phyloP scores from a whole-genome alignment of 371 early-diverging fungal genomes.

The Sporodiniella umbellata region DNA sequence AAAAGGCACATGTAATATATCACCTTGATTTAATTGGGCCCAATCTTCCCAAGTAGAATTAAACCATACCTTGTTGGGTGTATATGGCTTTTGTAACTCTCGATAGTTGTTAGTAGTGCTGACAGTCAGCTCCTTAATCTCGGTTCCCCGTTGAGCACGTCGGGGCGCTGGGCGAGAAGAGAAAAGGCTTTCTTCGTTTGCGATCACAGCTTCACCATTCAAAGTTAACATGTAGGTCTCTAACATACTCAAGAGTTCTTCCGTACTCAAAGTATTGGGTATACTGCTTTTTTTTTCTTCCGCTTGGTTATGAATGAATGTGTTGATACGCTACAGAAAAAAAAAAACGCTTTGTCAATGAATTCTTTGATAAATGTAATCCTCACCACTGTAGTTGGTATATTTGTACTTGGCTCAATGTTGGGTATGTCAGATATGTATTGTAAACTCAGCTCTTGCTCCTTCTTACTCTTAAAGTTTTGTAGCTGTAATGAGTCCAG shows the following conservation, averaged over 20 bases:
- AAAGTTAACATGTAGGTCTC: conserved; percentile 12
- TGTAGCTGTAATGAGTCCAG: too few species aligned
- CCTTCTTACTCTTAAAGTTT: neutral
- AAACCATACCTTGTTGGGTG: conserved; percentile 29
- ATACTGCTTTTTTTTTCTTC: neutral
- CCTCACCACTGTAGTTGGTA: neutral
- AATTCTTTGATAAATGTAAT: too few species aligned
- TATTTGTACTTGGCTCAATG: neutral
- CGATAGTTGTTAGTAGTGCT: neutral
- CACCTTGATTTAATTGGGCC: conserved; percentile 33
- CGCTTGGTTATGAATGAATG: neutral
- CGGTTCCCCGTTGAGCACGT: neutral
- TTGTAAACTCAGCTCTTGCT: neutral
- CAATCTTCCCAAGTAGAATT: conserved; percentile 46
- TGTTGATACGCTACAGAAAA: neutral
- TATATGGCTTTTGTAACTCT: conserved; percentile 22
- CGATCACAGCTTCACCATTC: neutral
- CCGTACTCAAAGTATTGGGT: conserved; percentile 1
- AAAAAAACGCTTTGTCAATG: neutral
- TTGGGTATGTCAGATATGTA: neutral
- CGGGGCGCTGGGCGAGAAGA: neutral
- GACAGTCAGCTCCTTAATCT: neutral
- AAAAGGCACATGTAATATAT: conserved; percentile 38
- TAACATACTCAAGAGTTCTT: conserved; percentile 2
- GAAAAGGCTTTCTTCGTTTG: neutral